phyloP scores from a whole-genome alignment of 2,329 filamentous ascomycete genomes.

The Pseudocercospora cruenta region DNA sequence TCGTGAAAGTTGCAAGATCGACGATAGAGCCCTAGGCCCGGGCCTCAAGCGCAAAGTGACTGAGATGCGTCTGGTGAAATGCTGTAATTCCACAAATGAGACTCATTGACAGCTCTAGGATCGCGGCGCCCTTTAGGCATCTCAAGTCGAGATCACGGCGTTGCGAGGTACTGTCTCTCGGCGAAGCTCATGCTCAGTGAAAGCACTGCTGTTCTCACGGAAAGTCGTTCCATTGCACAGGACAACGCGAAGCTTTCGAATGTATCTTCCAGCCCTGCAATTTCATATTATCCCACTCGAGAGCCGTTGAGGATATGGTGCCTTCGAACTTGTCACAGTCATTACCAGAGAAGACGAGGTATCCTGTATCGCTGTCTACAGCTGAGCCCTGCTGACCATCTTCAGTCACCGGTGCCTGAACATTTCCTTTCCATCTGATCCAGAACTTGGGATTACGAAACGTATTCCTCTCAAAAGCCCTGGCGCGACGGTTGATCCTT shows the following conservation, averaged over 20 bases:
- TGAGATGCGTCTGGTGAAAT: too few relatives aligned
- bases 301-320: slow-evolving; percentile 17
- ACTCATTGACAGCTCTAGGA: not conserved
- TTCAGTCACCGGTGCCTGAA: not conserved
- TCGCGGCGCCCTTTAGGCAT: not conserved
- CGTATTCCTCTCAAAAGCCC: slow-evolving; percentile 24
- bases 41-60: too few relatives aligned
- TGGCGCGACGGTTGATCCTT: slow-evolving; percentile 15
- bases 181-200: not conserved
- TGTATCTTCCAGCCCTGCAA: slow-evolving; percentile 22
- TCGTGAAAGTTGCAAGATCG: too few relatives aligned
- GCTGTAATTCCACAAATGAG: too few relatives aligned
- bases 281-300: slow-evolving; percentile 25
- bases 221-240: not conserved
- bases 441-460: slow-evolving; percentile 28
- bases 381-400: not conserved
- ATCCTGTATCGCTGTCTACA: slow-evolving; percentile 15
- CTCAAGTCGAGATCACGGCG: not conserved
- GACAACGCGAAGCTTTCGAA: slow-evolving; percentile 14
- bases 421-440: slow-evolving; percentile 22
- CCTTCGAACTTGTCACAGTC: slow-evolving; percentile 25
- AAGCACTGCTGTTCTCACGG: not conserved
- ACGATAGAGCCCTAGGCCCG: too few relatives aligned
- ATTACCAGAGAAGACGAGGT: slow-evolving; percentile 27
- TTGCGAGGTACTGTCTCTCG: not conserved